These are phyloP conservation scores for Euphorbia schlechtendalii DNA, from an alignment of 441 rosid genomes.

Conservation along the genomic window DNA sequence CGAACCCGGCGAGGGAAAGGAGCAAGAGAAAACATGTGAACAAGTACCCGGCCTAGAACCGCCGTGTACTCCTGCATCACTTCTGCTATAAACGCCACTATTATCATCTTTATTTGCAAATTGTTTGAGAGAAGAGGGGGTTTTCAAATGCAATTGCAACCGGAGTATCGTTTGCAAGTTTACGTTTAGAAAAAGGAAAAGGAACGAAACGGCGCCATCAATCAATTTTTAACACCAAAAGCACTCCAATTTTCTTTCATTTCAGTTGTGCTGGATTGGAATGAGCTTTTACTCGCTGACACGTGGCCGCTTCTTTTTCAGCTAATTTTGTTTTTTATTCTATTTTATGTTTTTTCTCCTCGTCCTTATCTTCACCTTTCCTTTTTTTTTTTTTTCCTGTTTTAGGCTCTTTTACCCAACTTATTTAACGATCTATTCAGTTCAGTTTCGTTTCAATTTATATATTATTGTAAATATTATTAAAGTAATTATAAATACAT, in stretches of 20 bases:
- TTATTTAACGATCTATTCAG: no score
- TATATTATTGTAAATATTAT: no score
- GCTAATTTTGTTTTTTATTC: background rate
- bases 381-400: background rate
- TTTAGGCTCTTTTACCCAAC: rapidly evolving
- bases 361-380: background rate
- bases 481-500: no score
- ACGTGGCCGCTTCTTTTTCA: background rate
- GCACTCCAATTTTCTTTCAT: no score
- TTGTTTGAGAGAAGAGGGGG: no score
- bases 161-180: no score
- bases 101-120: conserved; percentile 39
- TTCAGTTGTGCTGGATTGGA: background rate
- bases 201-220: no score
- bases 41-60: conserved; percentile 48
- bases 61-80: conserved; percentile 71
- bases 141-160: no score
- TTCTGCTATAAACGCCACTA: conserved; percentile 56
- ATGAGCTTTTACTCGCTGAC: background rate
- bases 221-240: no score
- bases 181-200: no score
- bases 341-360: background rate
- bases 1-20: conserved; percentile 74
- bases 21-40: conserved; percentile 51
- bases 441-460: no score